Conservation (phyloP, 1,284 basidiomycete genomes). For the Apiotrichum sp. region DNA sequence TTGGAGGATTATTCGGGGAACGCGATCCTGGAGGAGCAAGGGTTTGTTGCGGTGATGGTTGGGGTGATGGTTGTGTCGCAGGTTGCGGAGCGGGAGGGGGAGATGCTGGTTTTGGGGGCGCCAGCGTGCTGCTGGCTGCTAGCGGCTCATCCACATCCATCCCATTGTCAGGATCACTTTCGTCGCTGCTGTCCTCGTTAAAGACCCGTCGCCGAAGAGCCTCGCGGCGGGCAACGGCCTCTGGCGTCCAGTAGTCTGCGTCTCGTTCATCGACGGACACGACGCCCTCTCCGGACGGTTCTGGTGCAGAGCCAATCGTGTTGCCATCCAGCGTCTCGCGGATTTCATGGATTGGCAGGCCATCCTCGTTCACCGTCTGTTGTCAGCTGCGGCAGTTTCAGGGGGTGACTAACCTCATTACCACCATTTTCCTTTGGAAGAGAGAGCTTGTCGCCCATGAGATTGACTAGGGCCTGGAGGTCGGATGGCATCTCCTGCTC, state of each 20-base stretch:
- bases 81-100: neutral
- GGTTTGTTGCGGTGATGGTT: too few relatives aligned
- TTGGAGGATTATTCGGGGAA: slow-evolving; percentile 13
- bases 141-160: slow-evolving; percentile 6
- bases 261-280: slow-evolving; percentile 9
- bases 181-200: slow-evolving; percentile 19
- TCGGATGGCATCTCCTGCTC: slow-evolving; percentile 6
- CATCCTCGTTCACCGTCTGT: slow-evolving; percentile 31
- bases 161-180: slow-evolving; percentile 7
- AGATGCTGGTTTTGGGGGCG: too few relatives aligned
- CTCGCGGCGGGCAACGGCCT: slow-evolving; percentile 28
- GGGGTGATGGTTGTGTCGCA: too few relatives aligned
- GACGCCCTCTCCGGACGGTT: slow-evolving; percentile 7
- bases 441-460: slow-evolving; percentile 14
- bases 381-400: neutral
- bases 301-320: slow-evolving; percentile 24
- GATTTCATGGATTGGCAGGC: slow-evolving; percentile 42
- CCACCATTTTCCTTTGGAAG: slow-evolving; percentile 1
- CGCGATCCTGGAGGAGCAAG: neutral
- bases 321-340: slow-evolving; percentile 32
- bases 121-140: neutral
- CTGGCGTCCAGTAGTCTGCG: slow-evolving; percentile 32
- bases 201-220: slow-evolving; percentile 30
- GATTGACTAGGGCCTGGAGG: slow-evolving; percentile 17
- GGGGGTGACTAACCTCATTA: neutral